A percentile compares a stretch with the other conserved stretches of the same genome.
Conservation (phyloP, 441 rosid species). For the Gossypium schwendimanii region DNA sequence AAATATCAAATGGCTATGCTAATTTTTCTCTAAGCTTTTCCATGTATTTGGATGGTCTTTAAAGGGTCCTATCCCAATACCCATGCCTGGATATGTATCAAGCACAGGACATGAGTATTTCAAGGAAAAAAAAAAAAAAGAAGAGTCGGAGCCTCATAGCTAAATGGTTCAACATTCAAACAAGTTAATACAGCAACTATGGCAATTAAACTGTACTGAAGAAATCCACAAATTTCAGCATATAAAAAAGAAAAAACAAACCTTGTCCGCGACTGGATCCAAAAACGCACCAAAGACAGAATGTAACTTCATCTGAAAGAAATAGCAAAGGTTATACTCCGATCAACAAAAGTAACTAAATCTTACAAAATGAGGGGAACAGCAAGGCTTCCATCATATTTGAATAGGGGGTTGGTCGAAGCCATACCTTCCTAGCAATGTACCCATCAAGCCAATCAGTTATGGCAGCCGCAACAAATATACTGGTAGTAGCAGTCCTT, state of each 20-base stretch:
- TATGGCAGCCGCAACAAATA: slow-evolving; percentile 80
- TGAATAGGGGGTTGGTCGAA: not conserved
- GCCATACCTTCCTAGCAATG: slow-evolving; percentile 72
- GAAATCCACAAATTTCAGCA: not conserved
- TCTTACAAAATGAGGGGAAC: not conserved
- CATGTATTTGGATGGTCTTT: not conserved
- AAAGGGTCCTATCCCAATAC: not conserved
- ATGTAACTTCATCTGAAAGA: slow-evolving; percentile 69
- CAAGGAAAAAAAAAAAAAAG: not conserved
- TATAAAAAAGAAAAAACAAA: slow-evolving; percentile 12
- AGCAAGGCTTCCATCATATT: not conserved
- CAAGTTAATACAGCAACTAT: not conserved
- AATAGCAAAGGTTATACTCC: slow-evolving; percentile 5
- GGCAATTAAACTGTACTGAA: not conserved
- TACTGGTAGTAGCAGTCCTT: slow-evolving; percentile 73
- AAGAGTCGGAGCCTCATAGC: not conserved
- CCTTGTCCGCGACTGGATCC: slow-evolving; percentile 98
- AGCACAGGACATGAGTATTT: not conserved
- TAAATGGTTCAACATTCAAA: not conserved
- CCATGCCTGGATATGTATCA: not conserved
- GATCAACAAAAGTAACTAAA: not conserved
- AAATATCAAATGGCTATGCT: not conserved
- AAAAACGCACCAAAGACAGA: slow-evolving; percentile 93
- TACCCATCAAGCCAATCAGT: slow-evolving; percentile 99
- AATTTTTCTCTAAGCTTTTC: no score